These are phyloP conservation scores for Solanum ahanhuiri DNA, from an alignment of 257 asterid genomes.

Conservation along the genomic window DNA sequence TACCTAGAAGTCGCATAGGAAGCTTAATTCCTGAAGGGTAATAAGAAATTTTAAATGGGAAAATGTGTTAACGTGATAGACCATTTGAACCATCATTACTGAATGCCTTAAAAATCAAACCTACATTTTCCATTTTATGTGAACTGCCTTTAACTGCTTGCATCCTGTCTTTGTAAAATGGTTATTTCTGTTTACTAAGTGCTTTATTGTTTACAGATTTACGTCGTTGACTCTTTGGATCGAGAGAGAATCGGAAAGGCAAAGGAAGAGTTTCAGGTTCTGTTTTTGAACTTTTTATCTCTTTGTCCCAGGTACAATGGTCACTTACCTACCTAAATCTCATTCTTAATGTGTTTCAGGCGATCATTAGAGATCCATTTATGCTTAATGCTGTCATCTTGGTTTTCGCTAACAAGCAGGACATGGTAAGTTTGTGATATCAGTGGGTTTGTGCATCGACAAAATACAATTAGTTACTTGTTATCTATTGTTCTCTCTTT, in stretches of 20 bases:
- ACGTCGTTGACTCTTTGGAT: slow-evolving; percentile 7
- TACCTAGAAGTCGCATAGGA: not conserved
- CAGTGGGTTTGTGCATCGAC: not conserved
- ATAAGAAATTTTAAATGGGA: not conserved
- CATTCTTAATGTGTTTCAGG: slow-evolving; percentile 8
- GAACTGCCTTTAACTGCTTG: not conserved
- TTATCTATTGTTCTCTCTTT: not conserved
- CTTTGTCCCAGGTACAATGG: slow-evolving; percentile 1
- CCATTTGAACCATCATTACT: not conserved
- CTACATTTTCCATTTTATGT: not conserved
- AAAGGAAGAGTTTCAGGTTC: slow-evolving; percentile 11
- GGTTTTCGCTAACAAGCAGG: slow-evolving; percentile 75
- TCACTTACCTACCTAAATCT: slow-evolving; percentile 1
- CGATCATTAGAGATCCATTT: slow-evolving; percentile 9
- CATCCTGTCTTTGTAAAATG: not conserved
- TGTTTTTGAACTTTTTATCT: not conserved
- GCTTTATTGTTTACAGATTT: not conserved
- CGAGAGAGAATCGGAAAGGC: slow-evolving; percentile 10
- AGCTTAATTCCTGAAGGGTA: not conserved
- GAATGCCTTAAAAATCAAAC: not conserved
- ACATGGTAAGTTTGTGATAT: slow-evolving; percentile 54
- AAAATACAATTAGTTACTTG: not conserved
- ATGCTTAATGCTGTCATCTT: slow-evolving; percentile 12
- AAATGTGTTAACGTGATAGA: not conserved
- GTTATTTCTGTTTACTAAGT: not conserved